Evolutionary conservation across 2,329 filamentous ascomycete genomes (phyloP).

Genomic region (Fusarium equiseti): DNA sequence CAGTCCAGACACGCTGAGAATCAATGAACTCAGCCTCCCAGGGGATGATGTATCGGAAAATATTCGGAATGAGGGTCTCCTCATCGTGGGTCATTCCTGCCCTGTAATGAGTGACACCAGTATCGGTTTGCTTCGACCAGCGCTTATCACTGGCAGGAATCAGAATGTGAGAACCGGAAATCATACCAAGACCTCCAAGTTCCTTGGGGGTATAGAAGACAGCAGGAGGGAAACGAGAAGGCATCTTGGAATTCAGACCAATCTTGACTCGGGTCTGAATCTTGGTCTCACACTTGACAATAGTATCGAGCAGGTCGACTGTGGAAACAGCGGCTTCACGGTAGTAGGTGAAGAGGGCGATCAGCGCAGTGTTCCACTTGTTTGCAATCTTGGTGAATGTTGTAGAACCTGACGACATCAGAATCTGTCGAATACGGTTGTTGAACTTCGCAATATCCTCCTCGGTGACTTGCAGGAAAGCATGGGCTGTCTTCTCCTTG

Average conservation of each 20-base stretch:
- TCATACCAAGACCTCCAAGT: conserved; percentile 96
- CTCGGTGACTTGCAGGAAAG: conserved; percentile 96
- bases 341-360: conserved; percentile 98
- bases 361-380: conserved; percentile 99
- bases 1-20: conserved; percentile 98
- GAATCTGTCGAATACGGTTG: conserved; percentile 96
- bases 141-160: conserved; percentile 98
- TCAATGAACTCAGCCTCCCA: conserved; percentile 99
- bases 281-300: conserved; percentile 99
- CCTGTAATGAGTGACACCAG: conserved; percentile 95
- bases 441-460: conserved; percentile 99
- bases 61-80: conserved; percentile 97
- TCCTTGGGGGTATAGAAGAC: conserved; percentile 99
- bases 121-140: conserved; percentile 98
- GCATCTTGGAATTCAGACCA: conserved; percentile 99
- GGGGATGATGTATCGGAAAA: conserved; percentile 98
- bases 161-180: conserved; percentile 96
- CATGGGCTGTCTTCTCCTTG: conserved; percentile 96
- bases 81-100: conserved; percentile 98
- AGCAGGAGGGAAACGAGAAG: conserved; percentile 95
- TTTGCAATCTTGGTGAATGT: conserved; percentile 99
- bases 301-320: conserved; percentile 92
- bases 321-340: conserved; percentile 97
- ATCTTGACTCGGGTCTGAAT: conserved; percentile 99
- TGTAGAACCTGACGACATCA: conserved; percentile 99